phyloP scores from a whole-genome alignment of 2,329 filamentous ascomycete genomes.

The Metarhizium robertsii region DNA sequence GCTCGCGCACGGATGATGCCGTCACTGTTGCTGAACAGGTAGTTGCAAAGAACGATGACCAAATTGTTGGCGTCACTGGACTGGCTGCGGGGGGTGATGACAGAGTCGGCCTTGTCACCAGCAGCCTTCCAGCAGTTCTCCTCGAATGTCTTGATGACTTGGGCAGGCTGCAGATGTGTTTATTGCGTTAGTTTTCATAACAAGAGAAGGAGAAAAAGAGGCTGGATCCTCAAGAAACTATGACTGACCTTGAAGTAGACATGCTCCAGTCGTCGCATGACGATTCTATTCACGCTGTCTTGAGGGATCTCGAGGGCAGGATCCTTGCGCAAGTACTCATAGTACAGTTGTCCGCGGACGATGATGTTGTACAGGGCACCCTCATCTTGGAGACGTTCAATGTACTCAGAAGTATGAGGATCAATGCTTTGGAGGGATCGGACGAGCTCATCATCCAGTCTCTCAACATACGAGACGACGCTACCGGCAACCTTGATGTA shows the following conservation, averaged over 20 bases:
- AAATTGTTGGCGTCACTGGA: conserved; percentile 63
- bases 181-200: background rate
- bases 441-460: conserved; percentile 93
- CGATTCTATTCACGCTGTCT: conserved; percentile 82
- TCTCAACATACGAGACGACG: conserved; percentile 87
- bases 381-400: conserved; percentile 89
- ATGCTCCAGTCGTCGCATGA: conserved; percentile 92
- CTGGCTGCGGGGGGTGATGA: conserved; percentile 65
- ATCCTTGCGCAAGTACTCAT: conserved; percentile 69
- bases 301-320: conserved; percentile 64
- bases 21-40: conserved; percentile 89
- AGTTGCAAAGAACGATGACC: conserved; percentile 83
- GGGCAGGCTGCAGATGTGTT: conserved; percentile 51
- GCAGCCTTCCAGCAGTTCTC: conserved; percentile 87
- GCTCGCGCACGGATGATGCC: conserved; percentile 92
- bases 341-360: conserved; percentile 79
- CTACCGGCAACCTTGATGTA: conserved; percentile 89
- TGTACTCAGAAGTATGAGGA: conserved; percentile 97
- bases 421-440: conserved; percentile 96
- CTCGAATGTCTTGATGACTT: conserved; percentile 89
- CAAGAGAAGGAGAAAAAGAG: background rate
- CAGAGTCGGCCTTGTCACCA: conserved; percentile 60
- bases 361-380: conserved; percentile 85
- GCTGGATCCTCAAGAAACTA: background rate
- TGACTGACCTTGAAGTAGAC: conserved; percentile 82